Conservation (phyloP, 176 grass and related monocot genomes). For the Phragmites australis region DNA sequence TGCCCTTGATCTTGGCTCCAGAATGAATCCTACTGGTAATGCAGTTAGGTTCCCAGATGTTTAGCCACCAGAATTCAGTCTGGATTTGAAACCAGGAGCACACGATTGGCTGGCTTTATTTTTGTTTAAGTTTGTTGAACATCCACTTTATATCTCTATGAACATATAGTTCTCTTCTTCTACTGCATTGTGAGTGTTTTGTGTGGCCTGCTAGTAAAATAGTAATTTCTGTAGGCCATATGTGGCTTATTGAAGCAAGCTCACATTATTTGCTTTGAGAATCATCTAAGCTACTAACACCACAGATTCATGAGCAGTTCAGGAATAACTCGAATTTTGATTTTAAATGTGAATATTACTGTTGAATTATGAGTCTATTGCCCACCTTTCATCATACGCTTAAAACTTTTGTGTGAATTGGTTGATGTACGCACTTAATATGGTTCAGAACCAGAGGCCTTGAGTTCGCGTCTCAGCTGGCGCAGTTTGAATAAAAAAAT, state of each 20-base stretch:
- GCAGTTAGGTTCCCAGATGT: background rate
- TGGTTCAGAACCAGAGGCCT: background rate
- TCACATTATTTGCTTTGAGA: background rate
- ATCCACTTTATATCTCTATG: background rate
- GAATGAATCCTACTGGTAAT: background rate
- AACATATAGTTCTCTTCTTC: conserved; percentile 14
- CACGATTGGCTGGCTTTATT: background rate
- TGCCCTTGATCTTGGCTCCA: background rate
- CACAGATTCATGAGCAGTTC: background rate
- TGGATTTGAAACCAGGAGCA: conserved; percentile 10
- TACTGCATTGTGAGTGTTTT: conserved; percentile 19
- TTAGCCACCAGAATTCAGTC: background rate
- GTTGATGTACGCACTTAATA: background rate
- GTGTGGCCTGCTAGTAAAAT: background rate
- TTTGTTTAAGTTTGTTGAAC: conserved; percentile 17
- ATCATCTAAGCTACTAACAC: background rate
- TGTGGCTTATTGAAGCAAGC: conserved; percentile 6
- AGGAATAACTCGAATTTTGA: conserved; percentile 10
- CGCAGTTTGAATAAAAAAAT: background rate
- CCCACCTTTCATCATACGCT: background rate
- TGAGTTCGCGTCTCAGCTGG: background rate
- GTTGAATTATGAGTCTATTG: background rate
- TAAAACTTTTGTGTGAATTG: conserved; percentile 6
- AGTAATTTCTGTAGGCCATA: background rate
- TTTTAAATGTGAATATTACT: conserved; percentile 21